Base-by-base conservation (phyloP, 148 eudicot species). In the Arctostaphylos glauca region DNA sequence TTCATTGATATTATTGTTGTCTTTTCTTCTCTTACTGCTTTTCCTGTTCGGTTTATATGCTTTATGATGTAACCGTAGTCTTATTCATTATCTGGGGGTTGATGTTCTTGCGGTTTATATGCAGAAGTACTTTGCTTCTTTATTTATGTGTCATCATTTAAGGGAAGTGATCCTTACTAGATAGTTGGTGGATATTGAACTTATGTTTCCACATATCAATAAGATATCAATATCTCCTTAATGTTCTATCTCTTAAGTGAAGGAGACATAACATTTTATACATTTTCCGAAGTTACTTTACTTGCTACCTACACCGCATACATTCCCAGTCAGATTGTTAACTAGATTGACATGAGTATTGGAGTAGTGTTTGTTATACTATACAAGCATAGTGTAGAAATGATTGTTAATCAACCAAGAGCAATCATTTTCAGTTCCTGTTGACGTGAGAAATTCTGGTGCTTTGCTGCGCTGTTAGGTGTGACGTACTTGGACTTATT, bases 1-100 rank as follows among this genome's bases (percentile, higher is more conserved):
- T 44, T 64, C 6, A 21, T 66, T 80, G 58, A 80, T 49, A 23
- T 62, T 38, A 18, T 9, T 77, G 13, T 5, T 68, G 31, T 31
- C 59, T 66, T n/a, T 67, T 67, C 25, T 19, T 43, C 72, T 80
- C 16, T 79, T 9, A 47, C 67, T 67, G 41, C 46, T 84, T 68
- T 49, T 38, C 5, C 76, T 18, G 41, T 58, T 62, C 56, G 15
- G n/a, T 48, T 66, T 23, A 48, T 66, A 48, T 64, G 82, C 47
- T 49, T 31, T 47, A 2, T 49, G 75, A 80, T 80, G 8, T 12
- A 50, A 31, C 41, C 1, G 3, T 67, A 16, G 48, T 52, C 4
- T 49, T 10, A 47, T 15, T 25, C 43, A 18, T 80, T 14, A 50
- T 3, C 14, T 43, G 74, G 74, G 14, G 70, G 41, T 21, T 21